These are phyloP conservation scores for Ophiocordyceps camponoti-saundersi DNA, from an alignment of 2,329 filamentous ascomycete species.

Conservation along the genomic window DNA sequence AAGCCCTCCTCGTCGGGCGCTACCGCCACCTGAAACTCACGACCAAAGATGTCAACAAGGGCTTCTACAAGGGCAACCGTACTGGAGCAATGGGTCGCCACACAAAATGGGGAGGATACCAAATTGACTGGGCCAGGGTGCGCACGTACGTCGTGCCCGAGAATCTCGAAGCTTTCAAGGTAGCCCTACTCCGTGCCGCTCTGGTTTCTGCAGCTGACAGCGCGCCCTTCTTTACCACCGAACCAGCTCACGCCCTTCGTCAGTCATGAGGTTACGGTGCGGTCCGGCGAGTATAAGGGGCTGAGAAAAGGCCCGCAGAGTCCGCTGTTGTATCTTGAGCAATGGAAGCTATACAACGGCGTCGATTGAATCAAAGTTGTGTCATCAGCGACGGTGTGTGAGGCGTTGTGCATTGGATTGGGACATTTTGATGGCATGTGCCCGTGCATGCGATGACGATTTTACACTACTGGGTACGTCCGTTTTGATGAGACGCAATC, in stretches of 20 bases:
- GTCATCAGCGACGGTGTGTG: neutral
- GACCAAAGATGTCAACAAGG: conserved; percentile 82
- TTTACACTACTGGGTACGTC: no score
- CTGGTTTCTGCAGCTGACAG: neutral
- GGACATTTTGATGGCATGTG: neutral
- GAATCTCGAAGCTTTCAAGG: conserved; percentile 53
- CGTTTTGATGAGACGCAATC: neutral
- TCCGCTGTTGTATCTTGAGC: conserved; percentile 43
- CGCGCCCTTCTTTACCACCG: neutral
- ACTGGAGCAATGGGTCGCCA: conserved; percentile 76
- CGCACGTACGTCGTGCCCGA: conserved; percentile 72
- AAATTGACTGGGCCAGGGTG: conserved; percentile 74
- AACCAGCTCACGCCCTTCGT: conserved; percentile 66
- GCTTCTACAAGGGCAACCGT: conserved; percentile 93
- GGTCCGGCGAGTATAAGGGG: conserved; percentile 36
- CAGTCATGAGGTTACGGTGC: conserved; percentile 36
- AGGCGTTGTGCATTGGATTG: neutral
- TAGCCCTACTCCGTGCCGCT: conserved; percentile 18
- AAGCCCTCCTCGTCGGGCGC: conserved; percentile 45
- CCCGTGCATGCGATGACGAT: neutral
- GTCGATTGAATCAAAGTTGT: conserved; percentile 24
- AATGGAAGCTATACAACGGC: conserved; percentile 54
- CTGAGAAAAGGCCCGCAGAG: conserved; percentile 37
- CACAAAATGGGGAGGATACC: conserved; percentile 69
- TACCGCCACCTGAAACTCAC: conserved; percentile 67